Conservation (phyloP, 2,329 filamentous ascomycete species). For the Penicillium sp. region DNA sequence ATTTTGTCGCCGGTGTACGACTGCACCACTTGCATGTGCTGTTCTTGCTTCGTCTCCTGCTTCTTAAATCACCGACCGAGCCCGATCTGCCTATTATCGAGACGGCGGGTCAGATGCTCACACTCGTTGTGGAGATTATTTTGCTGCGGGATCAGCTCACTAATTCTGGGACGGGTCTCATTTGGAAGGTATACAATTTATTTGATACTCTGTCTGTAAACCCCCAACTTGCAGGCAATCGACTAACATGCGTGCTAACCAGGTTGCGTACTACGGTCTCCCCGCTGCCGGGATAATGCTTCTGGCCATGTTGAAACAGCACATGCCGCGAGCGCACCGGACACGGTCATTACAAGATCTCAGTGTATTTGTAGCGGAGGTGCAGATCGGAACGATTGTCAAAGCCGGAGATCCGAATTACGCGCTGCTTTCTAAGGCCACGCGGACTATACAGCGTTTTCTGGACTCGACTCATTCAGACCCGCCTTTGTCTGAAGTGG, state of each 20-base stretch:
- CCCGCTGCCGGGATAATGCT: constrained; percentile 26
- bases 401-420: constrained; percentile 21
- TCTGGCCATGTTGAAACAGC: constrained; percentile 22
- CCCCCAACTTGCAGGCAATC: not conserved
- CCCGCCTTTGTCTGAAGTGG: constrained; percentile 2
- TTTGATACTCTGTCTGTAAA: not conserved
- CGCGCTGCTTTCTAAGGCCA: constrained; percentile 20
- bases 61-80: constrained; percentile 20
- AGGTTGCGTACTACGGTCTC: constrained; percentile 26
- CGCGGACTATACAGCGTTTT: constrained; percentile 21
- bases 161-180: constrained; percentile 23
- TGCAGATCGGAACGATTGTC: constrained; percentile 22
- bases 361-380: constrained; percentile 24
- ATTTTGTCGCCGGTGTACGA: constrained; percentile 21
- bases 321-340: constrained; percentile 13
- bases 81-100: constrained; percentile 21
- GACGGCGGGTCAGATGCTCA: constrained; percentile 23
- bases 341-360: constrained; percentile 18
- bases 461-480: constrained; percentile 21
- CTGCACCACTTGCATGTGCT: constrained; percentile 24
- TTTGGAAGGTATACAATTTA: constrained; percentile 21
- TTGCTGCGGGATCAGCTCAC: constrained; percentile 22
- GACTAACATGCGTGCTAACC: not conserved
- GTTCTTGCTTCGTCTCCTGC: constrained; percentile 20
- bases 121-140: constrained; percentile 22